These are phyloP conservation scores for Fusarium cyanostomum DNA, from an alignment of 2,329 filamentous ascomycete species.

Conservation along the genomic window DNA sequence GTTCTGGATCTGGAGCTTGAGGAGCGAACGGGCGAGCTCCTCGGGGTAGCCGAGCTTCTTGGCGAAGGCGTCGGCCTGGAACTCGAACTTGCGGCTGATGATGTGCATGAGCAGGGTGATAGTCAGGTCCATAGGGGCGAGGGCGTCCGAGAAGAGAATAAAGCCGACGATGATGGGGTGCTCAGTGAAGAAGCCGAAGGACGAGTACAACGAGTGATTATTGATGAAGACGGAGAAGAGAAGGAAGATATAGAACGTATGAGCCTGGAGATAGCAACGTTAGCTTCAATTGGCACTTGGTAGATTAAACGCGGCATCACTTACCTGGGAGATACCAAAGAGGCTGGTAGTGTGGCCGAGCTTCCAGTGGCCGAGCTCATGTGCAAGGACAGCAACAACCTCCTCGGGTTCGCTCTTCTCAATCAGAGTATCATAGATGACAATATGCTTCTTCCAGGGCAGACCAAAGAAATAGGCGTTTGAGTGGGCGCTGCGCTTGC, in stretches of 20 bases:
- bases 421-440: slow-evolving; percentile 97
- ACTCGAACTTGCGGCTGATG: slow-evolving; percentile 93
- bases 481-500: slow-evolving; percentile 86
- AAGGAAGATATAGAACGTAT: slow-evolving; percentile 96
- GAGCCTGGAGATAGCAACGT: slow-evolving; percentile 65
- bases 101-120: slow-evolving; percentile 97
- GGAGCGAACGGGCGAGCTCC: slow-evolving; percentile 85
- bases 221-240: slow-evolving; percentile 98
- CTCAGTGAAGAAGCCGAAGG: slow-evolving; percentile 86
- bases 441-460: slow-evolving; percentile 99
- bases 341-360: slow-evolving; percentile 93
- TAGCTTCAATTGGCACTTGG: slow-evolving; percentile 40
- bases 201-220: slow-evolving; percentile 88
- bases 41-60: slow-evolving; percentile 82
- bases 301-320: neutral
- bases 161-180: slow-evolving; percentile 97
- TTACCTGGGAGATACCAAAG: slow-evolving; percentile 84
- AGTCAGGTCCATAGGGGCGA: slow-evolving; percentile 92
- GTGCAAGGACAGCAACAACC: slow-evolving; percentile 92
- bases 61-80: slow-evolving; percentile 93
- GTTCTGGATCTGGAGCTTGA: slow-evolving; percentile 99
- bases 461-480: slow-evolving; percentile 97
- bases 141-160: slow-evolving; percentile 95
- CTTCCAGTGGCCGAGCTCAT: slow-evolving; percentile 98
- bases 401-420: slow-evolving; percentile 94